Percentiles rank a stretch among this genome's conserved stretches.
These are phyloP conservation scores for Talaromyces sp. DNA, from an alignment of 2,329 filamentous ascomycete genomes.

Conservation along the genomic window DNA sequence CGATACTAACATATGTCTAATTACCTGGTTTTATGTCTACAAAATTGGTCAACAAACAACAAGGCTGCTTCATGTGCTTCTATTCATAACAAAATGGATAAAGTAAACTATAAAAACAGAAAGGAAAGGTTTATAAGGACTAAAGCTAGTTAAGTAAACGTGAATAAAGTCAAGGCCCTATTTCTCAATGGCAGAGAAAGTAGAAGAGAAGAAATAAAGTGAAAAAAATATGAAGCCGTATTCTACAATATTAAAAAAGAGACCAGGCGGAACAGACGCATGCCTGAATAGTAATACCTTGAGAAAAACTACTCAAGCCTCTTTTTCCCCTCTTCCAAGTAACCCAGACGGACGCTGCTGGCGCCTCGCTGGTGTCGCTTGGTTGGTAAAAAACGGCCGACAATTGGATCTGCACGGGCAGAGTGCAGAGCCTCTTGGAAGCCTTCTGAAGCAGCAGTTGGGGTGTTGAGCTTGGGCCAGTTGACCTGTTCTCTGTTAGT, in stretches of 20 bases:
- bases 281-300: neutral
- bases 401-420: slow-evolving; percentile 74
- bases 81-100: neutral
- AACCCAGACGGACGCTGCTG: slow-evolving; percentile 76
- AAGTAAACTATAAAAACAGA: neutral
- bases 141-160: neutral
- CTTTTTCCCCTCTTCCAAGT: slow-evolving; percentile 96
- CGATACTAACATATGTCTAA: neutral
- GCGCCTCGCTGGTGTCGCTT: slow-evolving; percentile 73
- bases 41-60: neutral
- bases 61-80: neutral
- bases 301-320: slow-evolving; percentile 64
- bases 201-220: neutral
- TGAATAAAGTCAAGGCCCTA: neutral
- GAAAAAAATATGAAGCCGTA: neutral
- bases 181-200: neutral
- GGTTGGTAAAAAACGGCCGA: slow-evolving; percentile 65
- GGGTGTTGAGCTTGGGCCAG: slow-evolving; percentile 94
- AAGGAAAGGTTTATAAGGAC: neutral
- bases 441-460: slow-evolving; percentile 78
- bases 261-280: neutral
- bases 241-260: neutral
- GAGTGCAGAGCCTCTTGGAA: slow-evolving; percentile 82
- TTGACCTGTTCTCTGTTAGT: slow-evolving; percentile 59
- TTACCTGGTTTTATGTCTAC: neutral